Evolutionary conservation across 2,329 filamentous ascomycete genomes (phyloP), one percentile per base, ranked within the genome.

Genomic region (Clonostachys sp.): DNA sequence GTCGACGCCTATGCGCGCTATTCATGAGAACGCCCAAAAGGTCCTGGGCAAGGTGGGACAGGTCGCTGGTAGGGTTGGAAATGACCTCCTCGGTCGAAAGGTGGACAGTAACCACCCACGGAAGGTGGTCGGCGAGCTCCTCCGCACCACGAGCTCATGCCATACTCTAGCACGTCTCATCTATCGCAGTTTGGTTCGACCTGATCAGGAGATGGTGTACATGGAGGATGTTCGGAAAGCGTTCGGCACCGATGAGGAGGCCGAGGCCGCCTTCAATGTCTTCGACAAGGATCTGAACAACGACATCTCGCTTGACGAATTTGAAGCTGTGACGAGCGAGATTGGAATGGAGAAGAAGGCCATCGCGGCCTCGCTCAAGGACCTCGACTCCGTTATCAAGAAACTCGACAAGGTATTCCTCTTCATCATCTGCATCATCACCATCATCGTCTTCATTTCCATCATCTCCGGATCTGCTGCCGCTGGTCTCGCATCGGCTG

Each of bases 261-360:
- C 91, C 1, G 87, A 94, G 46, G 87, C 87, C 4, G 91, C 91
- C 1, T 96, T 97, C 59, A 75, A 77, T 56, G 91, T 96, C 74
- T 96, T 96, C 56, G 92, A 97, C 69, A 95, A 94, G 61, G 92
- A 97, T 58, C 82, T 96, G 72, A 97, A 97, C 53, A 92, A 91
- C 5, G 92, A 97, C 59, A 95, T 96, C 44, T 95, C 89, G 1
- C 91, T 96, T 81, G 90, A 96, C 59, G 92, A 96, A 63, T 80
- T 97, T 18, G 91, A 96, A 65, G 83, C 89, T 18, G 91, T 95
- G 20, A 95, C 90, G 66, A 91, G 95, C 45, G 92, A 97, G 61
- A 94, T 96, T 54, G 91, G 92, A 35, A 82, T 92, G 14, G 92
- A 97, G 71, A 88, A 92, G 61, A 97, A 96, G 65, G 90, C 91